Evolutionary conservation across 257 asterid genomes (phyloP).

Genomic region (Forsythia suspensa): DNA sequence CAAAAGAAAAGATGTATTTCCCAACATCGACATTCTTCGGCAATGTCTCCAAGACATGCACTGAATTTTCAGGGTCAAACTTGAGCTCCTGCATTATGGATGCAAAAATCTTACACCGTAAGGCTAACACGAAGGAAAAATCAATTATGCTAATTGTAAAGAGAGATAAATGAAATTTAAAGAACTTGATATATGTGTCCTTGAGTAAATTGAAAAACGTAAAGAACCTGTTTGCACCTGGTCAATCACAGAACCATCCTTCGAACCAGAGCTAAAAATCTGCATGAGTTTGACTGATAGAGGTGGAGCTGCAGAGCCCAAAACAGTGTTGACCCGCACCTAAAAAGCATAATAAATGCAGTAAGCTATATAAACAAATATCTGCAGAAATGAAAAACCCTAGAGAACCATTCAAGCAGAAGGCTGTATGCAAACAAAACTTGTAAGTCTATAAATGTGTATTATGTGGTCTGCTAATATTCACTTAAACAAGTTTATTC

Average conservation of each 20-base stretch:
- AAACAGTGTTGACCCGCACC: conserved; percentile 77
- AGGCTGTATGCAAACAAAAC: no score
- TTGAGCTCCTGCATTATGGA: conserved; percentile 67
- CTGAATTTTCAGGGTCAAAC: conserved; percentile 54
- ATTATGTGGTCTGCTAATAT: no score
- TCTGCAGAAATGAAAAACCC: neutral
- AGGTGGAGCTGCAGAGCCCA: conserved; percentile 82
- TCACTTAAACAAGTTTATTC: no score
- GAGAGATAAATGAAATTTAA: no score
- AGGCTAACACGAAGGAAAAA: neutral
- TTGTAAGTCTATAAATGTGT: no score
- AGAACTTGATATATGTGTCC: no score
- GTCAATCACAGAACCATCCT: conserved; percentile 75
- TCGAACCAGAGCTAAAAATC: conserved; percentile 70
- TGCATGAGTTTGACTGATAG: conserved; percentile 85
- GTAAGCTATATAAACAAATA: conserved; percentile 17
- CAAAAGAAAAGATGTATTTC: conserved; percentile 67
- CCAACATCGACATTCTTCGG: conserved; percentile 74
- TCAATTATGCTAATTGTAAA: no score
- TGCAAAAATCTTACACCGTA: conserved; percentile 15
- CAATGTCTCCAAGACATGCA: conserved; percentile 70
- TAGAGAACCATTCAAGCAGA: no score
- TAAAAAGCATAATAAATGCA: conserved; percentile 25
- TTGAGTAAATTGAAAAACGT: no score
- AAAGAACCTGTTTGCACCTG: conserved; percentile 47